Conservation (phyloP, 805 yeast genomes). For the Hanseniaspora valbyensis region DNA sequence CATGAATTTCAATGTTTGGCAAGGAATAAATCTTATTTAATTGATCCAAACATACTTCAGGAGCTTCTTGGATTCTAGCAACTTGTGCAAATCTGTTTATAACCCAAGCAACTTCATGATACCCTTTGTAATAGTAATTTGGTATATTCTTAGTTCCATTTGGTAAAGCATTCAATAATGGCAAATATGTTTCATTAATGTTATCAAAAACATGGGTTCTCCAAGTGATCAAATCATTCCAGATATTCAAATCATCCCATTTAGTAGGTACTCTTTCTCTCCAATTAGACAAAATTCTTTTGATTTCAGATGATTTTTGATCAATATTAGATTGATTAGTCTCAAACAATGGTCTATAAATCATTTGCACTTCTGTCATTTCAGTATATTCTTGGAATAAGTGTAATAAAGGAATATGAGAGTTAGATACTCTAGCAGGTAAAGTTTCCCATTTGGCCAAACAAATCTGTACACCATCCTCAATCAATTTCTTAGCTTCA, state of each 20-base stretch:
- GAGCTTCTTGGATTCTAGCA: conserved; percentile 91
- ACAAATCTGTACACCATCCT: conserved; percentile 91
- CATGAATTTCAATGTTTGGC: conserved; percentile 97
- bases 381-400: conserved; percentile 96
- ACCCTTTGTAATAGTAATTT: conserved; percentile 93
- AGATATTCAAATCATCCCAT: conserved; percentile 95
- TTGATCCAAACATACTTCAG: conserved; percentile 90
- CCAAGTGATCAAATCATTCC: conserved; percentile 98
- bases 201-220: conserved; percentile 96
- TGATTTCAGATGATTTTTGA: conserved; percentile 83
- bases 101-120: conserved; percentile 98
- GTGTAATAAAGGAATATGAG: conserved; percentile 83
- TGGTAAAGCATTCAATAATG: conserved; percentile 76
- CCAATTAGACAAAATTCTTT: conserved; percentile 94
- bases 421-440: conserved; percentile 61
- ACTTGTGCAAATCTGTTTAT: conserved; percentile 97
- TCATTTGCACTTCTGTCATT: conserved; percentile 93
- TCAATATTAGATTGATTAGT: conserved; percentile 90
- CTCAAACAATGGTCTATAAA: conserved; percentile 72
- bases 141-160: conserved; percentile 63
- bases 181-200: conserved; percentile 86
- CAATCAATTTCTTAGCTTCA: conserved; percentile 76
- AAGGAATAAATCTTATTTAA: conserved; percentile 85
- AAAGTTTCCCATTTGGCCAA: conserved; percentile 86
- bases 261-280: conserved; percentile 89